A percentile compares a stretch with the other conserved stretches of the same genome.
phyloP scores from a whole-genome alignment of 2,329 filamentous ascomycete species.

The Aspergillus chevalieri region DNA sequence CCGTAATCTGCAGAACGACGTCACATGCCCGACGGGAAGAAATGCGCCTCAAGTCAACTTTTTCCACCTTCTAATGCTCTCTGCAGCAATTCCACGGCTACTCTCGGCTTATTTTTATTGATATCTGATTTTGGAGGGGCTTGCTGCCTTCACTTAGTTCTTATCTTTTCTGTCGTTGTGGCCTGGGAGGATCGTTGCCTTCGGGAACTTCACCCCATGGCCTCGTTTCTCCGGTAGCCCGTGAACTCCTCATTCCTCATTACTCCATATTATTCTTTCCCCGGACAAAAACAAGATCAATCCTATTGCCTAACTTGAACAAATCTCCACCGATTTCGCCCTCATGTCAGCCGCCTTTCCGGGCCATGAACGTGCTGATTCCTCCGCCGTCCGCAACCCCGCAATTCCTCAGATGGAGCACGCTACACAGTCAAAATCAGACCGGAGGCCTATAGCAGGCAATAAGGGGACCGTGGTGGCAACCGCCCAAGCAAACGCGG shows the following conservation, averaged over 20 bases:
- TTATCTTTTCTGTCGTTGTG: not conserved
- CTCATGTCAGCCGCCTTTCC: conserved; percentile 21
- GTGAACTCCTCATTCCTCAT: conserved; percentile 15
- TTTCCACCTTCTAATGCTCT: not conserved
- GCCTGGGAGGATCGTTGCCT: not conserved
- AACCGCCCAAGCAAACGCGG: conserved; percentile 9
- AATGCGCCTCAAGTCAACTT: not conserved
- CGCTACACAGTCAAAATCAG: conserved; percentile 19
- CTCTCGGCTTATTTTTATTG: not conserved
- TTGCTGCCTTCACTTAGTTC: not conserved
- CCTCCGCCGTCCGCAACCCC: conserved; percentile 7
- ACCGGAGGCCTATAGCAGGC: conserved; percentile 14
- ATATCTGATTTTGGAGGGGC: not conserved
- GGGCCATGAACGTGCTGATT: conserved; percentile 24
- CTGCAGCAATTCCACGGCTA: not conserved
- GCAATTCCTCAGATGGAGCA: conserved; percentile 27
- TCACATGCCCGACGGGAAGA: conserved; percentile 8
- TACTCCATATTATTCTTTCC: conserved; percentile 2
- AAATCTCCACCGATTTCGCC: conserved; percentile 3
- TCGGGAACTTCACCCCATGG: conserved; percentile 12
- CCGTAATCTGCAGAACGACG: conserved; percentile 17
- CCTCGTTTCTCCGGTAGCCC: conserved; percentile 24
- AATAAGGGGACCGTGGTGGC: conserved; percentile 11
- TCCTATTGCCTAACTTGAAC: not conserved
- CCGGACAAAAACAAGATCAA: conserved; percentile 3